Base-by-base conservation (phyloP, 176 grass and related monocot species). In the Oryza coarctata region DNA sequence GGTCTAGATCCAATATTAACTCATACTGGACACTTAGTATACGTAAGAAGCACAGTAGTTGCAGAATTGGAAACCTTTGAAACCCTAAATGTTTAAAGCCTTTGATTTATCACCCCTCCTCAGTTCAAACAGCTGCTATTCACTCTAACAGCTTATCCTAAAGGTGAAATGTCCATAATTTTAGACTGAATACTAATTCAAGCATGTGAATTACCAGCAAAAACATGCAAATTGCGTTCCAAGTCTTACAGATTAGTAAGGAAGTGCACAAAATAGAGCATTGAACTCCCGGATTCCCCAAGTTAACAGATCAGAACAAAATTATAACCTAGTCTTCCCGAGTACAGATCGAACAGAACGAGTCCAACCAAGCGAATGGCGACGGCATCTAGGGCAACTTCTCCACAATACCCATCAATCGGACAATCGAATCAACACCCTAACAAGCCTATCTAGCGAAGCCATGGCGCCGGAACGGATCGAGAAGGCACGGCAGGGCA, bases 291-390 rank as follows among this genome's bases (percentile, higher is more conserved):
- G 1, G 9, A 85, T 70, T 71, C 70, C 63, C 17, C 23, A 60
- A 34, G 33, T 18, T 68, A 33, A 69, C 68, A 73, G 80, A 83
- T 83, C 79, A 74, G 69, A 83, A 49, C 60, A 30, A 9, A 47
- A 55, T 25, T 15, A 33, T 29, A 68, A 67, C 68, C 22, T 62
- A 68, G 1, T 20, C 33, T 72, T 29, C 18, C 18, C 45, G 49
- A 71, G 38, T 65, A 23, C 27, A 77, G 83, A 82, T 82, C 83
- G 67, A 83, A 60, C 78, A 60, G 17, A 82, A 82, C 57, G 12
- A 64, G 27, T 31, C 38, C 20, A 26, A 34, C 18, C 38, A 34
- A 63, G 73, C 34, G 39, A 86, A 89, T 36, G 36, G 20, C 41
- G 40, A 77, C 5, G 29, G 22, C 43, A 78, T 39, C 27, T 61